Percentiles rank a stretch among this genome's conserved stretches.
Evolutionary conservation across 306 rosid species (phyloP).

Genomic region (Vigna reflexopilosa): DNA sequence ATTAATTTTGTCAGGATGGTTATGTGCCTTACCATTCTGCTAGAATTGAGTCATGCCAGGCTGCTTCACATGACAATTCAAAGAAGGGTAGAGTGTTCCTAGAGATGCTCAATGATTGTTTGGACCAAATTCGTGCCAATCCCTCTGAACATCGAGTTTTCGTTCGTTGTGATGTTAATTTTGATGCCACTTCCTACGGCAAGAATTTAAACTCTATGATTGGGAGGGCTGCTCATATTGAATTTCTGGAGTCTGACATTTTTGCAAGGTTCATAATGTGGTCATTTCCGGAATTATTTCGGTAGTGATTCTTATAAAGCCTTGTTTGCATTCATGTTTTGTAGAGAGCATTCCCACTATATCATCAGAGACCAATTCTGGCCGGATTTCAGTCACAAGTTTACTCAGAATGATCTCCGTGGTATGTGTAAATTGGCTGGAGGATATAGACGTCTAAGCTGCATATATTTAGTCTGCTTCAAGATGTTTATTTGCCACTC

Average conservation of each 20-base stretch:
- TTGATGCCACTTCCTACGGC: constrained; percentile 83
- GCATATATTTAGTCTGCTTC: constrained; percentile 20
- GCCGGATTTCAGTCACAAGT: neutral
- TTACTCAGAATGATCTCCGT: neutral
- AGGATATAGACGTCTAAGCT: constrained; percentile 18
- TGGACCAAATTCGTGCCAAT: constrained; percentile 84
- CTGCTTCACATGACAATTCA: constrained; percentile 79
- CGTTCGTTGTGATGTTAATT: constrained; percentile 89
- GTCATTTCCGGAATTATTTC: constrained; percentile 87
- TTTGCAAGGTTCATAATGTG: constrained; percentile 88
- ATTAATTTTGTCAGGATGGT: constrained; percentile 71
- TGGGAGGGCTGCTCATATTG: constrained; percentile 94
- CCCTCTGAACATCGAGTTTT: constrained; percentile 67
- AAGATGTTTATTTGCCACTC: constrained; percentile 23
- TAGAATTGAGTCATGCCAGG: constrained; percentile 84
- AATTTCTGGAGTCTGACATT: constrained; percentile 83
- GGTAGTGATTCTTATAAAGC: constrained; percentile 41
- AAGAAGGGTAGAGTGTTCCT: constrained; percentile 72
- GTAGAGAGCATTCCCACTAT: neutral
- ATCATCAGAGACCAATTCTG: constrained; percentile 15
- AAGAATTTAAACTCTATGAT: constrained; percentile 87
- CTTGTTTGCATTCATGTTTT: constrained; percentile 33
- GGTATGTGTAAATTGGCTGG: constrained; percentile 22
- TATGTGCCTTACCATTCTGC: constrained; percentile 98
- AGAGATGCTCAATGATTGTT: constrained; percentile 85